Conservation (phyloP, 441 rosid species). For the Geranium incanum region DNA sequence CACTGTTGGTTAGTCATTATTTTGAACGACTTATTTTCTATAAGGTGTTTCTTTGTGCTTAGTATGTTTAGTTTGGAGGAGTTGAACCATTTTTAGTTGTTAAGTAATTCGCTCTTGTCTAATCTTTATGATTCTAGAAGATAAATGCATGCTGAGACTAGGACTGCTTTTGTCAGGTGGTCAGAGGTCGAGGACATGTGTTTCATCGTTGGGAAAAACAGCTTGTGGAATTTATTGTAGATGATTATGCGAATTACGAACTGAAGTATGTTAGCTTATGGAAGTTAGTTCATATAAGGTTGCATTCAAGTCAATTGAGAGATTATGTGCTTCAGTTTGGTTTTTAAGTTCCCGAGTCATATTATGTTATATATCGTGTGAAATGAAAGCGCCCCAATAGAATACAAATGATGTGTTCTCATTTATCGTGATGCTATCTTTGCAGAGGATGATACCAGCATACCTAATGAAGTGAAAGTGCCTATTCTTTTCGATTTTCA, state of each 20-base stretch:
- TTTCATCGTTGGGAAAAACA: neutral
- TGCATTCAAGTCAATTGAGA: too few species aligned
- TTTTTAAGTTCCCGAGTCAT: neutral
- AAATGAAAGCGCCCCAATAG: too few species aligned
- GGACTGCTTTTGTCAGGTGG: too few species aligned
- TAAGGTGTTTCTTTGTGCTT: neutral
- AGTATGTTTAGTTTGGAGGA: neutral
- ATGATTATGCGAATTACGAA: too few species aligned
- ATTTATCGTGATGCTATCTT: conserved; percentile 14
- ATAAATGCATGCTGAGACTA: too few species aligned
- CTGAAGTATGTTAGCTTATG: neutral
- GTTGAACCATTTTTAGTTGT: neutral
- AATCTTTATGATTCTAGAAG: neutral
- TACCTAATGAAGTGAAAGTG: conserved; percentile 70
- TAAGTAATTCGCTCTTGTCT: neutral
- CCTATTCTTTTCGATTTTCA: conserved; percentile 76
- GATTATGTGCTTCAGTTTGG: neutral
- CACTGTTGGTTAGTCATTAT: conserved; percentile 68
- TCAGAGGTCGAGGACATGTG: neutral
- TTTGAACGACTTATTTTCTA: neutral
- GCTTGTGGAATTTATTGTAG: neutral
- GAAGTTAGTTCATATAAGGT: neutral
- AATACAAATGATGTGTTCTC: neutral
- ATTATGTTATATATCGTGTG: neutral
- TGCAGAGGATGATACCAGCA: conserved; percentile 97